Evolutionary conservation across 108 stramenopile species (phyloP), one percentile per base, ranked within the genome.

Genomic region (Stephanodiscus minutulus): DNA sequence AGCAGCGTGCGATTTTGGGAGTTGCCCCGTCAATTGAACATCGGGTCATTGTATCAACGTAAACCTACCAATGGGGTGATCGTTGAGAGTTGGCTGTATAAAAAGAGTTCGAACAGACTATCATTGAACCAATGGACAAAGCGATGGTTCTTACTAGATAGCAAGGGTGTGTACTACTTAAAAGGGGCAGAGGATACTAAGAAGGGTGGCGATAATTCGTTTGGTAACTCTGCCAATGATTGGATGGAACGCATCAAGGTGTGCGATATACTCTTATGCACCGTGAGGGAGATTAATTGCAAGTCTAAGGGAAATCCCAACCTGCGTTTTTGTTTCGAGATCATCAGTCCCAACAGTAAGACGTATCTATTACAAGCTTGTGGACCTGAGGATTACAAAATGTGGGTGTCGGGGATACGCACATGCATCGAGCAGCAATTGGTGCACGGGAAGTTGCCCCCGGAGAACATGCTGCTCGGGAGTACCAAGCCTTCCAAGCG

Each of bases 181-280:
- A 79, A 89, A 63, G 76, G 72, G 10, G 67, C 64, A 3, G 81
- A 70, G 8, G 77, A 88, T 18, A 73, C 36, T 20, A 83, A 86
- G 39, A 89, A 81, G 70, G 66, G 52, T n/a, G 76, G 66, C 3
- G 68, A 65, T 31, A 64, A 70, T 57, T 70, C 43, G 3, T 62
- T 53, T 55, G 64, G 74, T 10, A 72, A 77, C 9, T 8, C 13
- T 49, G 36, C 59, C 21, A 76, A 54, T 44, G 70, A 69, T 21
- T 74, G 75, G 2, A 84, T 88, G 64, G 87, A 91, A 53, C 85
- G 93, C 3, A 85, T 92, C 9, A 92, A 91, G 62, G 86, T 98
- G 56, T 96, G 96, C 71, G 95, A 96, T 63, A 90, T 96, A 56
- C 87, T 96, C 18, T 81, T 98, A 29, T 96, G 92, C 73, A 93